phyloP scores from a whole-genome alignment of 805 yeast genomes.

The Starmerella potacharoeniae region DNA sequence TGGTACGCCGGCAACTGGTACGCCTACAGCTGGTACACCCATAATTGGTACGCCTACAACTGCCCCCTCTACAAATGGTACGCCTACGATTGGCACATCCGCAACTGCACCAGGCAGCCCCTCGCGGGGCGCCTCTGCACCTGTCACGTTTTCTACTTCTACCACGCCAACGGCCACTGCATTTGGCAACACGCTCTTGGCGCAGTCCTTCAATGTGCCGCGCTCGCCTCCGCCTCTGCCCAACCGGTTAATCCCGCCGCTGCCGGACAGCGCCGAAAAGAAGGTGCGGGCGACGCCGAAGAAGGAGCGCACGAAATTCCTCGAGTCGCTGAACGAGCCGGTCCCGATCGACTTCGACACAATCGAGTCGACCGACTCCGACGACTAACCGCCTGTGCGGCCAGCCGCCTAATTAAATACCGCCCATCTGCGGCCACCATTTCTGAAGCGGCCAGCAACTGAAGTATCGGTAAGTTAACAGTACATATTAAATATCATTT shows the following conservation, averaged over 20 bases:
- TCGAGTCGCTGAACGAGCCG: slow-evolving; percentile 2
- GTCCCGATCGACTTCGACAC: slow-evolving; percentile 9
- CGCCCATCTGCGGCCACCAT: no score
- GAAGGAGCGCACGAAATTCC: slow-evolving; percentile 6
- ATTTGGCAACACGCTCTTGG: background rate
- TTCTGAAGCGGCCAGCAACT: no score
- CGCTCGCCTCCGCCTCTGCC: background rate
- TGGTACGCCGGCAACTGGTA: no score
- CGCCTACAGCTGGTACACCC: no score
- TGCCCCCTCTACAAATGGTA: no score
- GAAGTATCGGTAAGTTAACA: no score
- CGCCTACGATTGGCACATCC: no score
- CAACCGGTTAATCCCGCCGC: background rate
- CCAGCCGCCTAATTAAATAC: no score
- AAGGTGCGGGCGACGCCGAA: slow-evolving; percentile 11
- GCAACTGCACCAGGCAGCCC: no score
- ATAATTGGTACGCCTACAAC: no score
- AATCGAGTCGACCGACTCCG: slow-evolving; percentile 22
- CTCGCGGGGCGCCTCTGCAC: no score
- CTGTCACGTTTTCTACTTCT: no score
- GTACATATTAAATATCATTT: background rate
- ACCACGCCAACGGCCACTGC: background rate
- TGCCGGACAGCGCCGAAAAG: background rate
- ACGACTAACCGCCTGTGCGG: background rate
- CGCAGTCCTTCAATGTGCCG: background rate